Evolutionary conservation across 1,139 yeast species (phyloP).

Genomic region (Pichia norvegensis): DNA sequence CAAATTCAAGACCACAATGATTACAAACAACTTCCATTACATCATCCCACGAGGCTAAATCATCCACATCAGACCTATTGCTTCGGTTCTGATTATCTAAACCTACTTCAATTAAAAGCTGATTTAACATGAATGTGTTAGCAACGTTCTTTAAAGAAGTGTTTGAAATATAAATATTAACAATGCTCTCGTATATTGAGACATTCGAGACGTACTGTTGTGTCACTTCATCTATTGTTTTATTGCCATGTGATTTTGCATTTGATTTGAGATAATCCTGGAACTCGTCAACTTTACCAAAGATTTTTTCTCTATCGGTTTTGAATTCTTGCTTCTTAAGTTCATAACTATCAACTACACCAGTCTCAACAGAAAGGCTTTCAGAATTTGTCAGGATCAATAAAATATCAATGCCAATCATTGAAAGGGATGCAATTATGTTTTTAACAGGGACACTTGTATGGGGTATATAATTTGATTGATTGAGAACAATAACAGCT

Average conservation of each 20-base stretch:
- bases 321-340: constrained; percentile 3
- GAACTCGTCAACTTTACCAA: constrained; percentile 16
- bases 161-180: constrained; percentile 23
- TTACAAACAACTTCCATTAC: constrained; percentile 29
- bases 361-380: constrained; percentile 11
- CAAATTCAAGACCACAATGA: constrained; percentile 28
- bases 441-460: constrained; percentile 27
- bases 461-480: constrained; percentile 16
- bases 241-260: background rate
- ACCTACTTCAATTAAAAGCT: constrained; percentile 23
- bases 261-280: constrained; percentile 8
- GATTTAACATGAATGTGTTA: constrained; percentile 15
- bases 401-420: constrained; percentile 25
- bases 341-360: constrained; percentile 11
- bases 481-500: constrained; percentile 28
- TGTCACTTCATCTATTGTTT: background rate
- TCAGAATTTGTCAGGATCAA: constrained; percentile 21
- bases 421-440: constrained; percentile 26
- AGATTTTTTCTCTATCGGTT: background rate
- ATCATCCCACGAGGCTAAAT: constrained; percentile 28
- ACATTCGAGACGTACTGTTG: background rate
- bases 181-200: constrained; percentile 10
- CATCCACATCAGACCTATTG: constrained; percentile 17
- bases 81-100: constrained; percentile 11
- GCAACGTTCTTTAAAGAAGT: constrained; percentile 15